A percentile compares a stretch with the other conserved stretches of the same genome.
Conservation (phyloP, 2,329 filamentous ascomycete genomes). For the Trichoderma hamatum region DNA sequence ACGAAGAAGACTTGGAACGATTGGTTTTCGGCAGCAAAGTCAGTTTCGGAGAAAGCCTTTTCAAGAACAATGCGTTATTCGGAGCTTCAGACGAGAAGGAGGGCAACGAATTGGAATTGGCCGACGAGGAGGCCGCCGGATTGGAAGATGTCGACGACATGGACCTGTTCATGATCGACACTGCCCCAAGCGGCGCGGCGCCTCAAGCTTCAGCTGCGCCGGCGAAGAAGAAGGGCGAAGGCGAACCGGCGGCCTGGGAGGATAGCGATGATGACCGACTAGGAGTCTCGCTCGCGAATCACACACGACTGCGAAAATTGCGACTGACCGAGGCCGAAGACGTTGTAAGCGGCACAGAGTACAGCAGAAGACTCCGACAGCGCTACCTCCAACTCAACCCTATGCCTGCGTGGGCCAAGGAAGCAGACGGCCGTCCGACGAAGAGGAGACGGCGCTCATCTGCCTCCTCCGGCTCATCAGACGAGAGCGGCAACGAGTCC, state of each 20-base stretch:
- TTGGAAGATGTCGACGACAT: constrained; percentile 71
- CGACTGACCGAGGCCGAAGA: constrained; percentile 82
- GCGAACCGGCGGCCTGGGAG: constrained; percentile 72
- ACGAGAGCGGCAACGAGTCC: constrained; percentile 60
- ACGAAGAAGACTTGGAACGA: constrained; percentile 83
- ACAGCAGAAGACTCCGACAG: constrained; percentile 75
- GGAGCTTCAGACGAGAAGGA: constrained; percentile 41
- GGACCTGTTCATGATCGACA: constrained; percentile 84
- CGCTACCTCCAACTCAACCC: constrained; percentile 70
- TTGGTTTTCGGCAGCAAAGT: constrained; percentile 85
- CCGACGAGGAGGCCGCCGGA: constrained; percentile 52
- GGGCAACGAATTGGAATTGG: constrained; percentile 39
- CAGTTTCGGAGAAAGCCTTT: constrained; percentile 78
- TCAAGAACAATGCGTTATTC: constrained; percentile 52
- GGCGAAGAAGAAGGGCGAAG: constrained; percentile 32
- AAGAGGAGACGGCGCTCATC: constrained; percentile 58
- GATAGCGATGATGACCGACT: constrained; percentile 95
- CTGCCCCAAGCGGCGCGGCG: constrained; percentile 53
- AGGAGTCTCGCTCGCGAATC: constrained; percentile 77
- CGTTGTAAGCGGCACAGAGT: constrained; percentile 82
- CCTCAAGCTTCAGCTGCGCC: constrained; percentile 38
- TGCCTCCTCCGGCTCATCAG: constrained; percentile 53
- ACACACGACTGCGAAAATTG: constrained; percentile 78
- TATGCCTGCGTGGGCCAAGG: constrained; percentile 61
- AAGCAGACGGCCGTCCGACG: constrained; percentile 52